Percentiles rank a stretch among this genome's conserved stretches.
These are phyloP conservation scores for Aethionema arabicum DNA, from an alignment of 345 rosid genomes.

Conservation along the genomic window DNA sequence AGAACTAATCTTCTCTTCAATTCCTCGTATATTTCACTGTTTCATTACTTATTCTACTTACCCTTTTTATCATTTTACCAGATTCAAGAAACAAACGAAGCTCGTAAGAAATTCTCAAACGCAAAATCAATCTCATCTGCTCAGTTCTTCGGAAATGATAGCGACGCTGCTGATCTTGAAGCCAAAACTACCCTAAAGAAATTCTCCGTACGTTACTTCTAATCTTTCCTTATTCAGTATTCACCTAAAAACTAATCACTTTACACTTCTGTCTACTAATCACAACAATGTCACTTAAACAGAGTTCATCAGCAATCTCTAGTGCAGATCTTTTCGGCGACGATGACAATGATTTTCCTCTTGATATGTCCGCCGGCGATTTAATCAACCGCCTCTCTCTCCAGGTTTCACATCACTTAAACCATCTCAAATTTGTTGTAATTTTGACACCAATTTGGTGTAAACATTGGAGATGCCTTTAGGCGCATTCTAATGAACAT, in stretches of 20 bases:
- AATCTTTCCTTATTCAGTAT: not conserved
- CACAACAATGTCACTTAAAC: conserved; percentile 18
- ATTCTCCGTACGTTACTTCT: conserved; percentile 59
- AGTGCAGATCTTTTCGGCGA: conserved; percentile 94
- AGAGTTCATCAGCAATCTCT: conserved; percentile 92
- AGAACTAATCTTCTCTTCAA: conserved; percentile 14
- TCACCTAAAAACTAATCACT: not conserved
- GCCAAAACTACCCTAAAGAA: conserved; percentile 83
- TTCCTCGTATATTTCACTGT: not conserved
- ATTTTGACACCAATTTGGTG: too few species aligned
- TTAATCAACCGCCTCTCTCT: conserved; percentile 82
- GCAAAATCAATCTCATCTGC: conserved; percentile 96
- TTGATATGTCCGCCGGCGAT: conserved; percentile 83
- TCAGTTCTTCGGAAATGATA: conserved; percentile 79
- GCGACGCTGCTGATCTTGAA: conserved; percentile 48
- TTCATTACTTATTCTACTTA: conserved; percentile 10
- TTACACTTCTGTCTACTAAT: not conserved
- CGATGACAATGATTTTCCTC: conserved; percentile 41
- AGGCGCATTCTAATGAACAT: not conserved
- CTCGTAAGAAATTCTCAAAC: conserved; percentile 88
- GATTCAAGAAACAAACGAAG: conserved; percentile 87
- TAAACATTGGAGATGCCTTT: too few species aligned
- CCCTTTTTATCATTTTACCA: conserved; percentile 15
- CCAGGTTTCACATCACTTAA: conserved; percentile 55
- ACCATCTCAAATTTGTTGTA: too few species aligned